Evolutionary conservation across 768 basidiomycete species (phyloP).

Genomic region (Amanita brunnescens): DNA sequence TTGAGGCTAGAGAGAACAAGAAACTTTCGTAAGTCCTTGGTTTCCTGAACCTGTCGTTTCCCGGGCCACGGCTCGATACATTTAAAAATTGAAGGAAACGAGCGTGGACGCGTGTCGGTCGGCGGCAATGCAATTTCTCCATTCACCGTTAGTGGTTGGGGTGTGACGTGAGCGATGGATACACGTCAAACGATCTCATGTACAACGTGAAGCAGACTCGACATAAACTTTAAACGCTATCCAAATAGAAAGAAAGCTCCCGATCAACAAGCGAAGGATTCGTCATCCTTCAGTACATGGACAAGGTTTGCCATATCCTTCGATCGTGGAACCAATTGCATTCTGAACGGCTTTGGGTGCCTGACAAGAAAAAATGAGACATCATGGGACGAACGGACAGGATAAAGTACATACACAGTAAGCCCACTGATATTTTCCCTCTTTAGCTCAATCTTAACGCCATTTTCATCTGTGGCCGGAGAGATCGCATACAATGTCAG

Average conservation of each 20-base stretch:
- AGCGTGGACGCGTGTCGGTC: too few relatives aligned
- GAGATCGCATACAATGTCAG: conserved; percentile 15
- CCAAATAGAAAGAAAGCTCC: not conserved
- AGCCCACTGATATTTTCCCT: conserved; percentile 7
- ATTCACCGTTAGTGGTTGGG: too few relatives aligned
- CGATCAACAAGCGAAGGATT: not conserved
- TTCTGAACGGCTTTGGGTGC: conserved; percentile 6
- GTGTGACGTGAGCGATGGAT: too few relatives aligned
- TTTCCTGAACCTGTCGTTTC: too few relatives aligned
- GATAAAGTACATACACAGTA: not conserved
- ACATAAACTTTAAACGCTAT: not conserved
- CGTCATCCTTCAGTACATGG: conserved; percentile 2
- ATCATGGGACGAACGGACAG: not conserved
- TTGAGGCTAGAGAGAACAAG: too few relatives aligned
- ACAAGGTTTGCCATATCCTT: not conserved
- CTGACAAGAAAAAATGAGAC: not conserved
- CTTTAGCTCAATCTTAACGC: conserved; percentile 15
- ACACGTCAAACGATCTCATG: not conserved
- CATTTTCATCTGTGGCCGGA: conserved; percentile 13
- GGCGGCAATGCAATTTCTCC: too few relatives aligned
- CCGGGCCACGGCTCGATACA: too few relatives aligned
- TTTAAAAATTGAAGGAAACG: too few relatives aligned
- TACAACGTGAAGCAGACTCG: not conserved
- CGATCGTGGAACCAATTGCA: not conserved
- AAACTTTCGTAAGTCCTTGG: too few relatives aligned